Evolutionary conservation across 1,284 basidiomycete genomes (phyloP).

Genomic region (Tilletia caries): DNA sequence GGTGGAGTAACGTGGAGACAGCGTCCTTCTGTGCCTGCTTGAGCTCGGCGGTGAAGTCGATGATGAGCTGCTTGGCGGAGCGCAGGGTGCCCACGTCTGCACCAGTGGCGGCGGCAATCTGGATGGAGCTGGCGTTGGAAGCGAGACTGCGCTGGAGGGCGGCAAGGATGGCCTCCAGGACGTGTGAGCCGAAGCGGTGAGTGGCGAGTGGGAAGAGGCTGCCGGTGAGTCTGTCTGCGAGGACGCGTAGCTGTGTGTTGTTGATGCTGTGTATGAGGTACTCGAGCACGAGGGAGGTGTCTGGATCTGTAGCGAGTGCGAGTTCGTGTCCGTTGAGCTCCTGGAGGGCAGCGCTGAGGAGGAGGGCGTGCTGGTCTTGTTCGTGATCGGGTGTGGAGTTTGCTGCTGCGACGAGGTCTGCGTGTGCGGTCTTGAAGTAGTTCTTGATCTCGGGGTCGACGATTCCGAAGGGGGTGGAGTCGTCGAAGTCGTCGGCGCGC

Average conservation of each 20-base stretch:
- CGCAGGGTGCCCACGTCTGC: slow-evolving; percentile 36
- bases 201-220: slow-evolving; percentile 32
- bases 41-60: slow-evolving; percentile 33
- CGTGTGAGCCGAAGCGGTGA: slow-evolving; percentile 51
- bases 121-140: slow-evolving; percentile 20
- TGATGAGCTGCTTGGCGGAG: slow-evolving; percentile 30
- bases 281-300: slow-evolving; percentile 47
- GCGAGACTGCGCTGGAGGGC: slow-evolving; percentile 33
- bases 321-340: slow-evolving; percentile 50
- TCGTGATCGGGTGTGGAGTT: slow-evolving; percentile 13
- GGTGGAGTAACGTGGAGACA: slow-evolving; percentile 26
- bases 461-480: slow-evolving; percentile 44
- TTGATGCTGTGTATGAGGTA: slow-evolving; percentile 34
- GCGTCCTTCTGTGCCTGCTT: slow-evolving; percentile 10
- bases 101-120: slow-evolving; percentile 19
- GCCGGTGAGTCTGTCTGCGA: slow-evolving; percentile 46
- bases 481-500: slow-evolving; percentile 24
- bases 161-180: slow-evolving; percentile 34
- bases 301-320: slow-evolving; percentile 44
- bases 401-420: slow-evolving; percentile 28
- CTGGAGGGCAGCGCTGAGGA: slow-evolving; percentile 44
- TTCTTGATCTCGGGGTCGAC: slow-evolving; percentile 46
- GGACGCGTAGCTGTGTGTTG: slow-evolving; percentile 39
- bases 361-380: slow-evolving; percentile 32
- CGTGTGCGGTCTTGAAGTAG: slow-evolving; percentile 34